These are phyloP conservation scores for Malus orientalis DNA, from an alignment of 306 rosid genomes.

Conservation along the genomic window DNA sequence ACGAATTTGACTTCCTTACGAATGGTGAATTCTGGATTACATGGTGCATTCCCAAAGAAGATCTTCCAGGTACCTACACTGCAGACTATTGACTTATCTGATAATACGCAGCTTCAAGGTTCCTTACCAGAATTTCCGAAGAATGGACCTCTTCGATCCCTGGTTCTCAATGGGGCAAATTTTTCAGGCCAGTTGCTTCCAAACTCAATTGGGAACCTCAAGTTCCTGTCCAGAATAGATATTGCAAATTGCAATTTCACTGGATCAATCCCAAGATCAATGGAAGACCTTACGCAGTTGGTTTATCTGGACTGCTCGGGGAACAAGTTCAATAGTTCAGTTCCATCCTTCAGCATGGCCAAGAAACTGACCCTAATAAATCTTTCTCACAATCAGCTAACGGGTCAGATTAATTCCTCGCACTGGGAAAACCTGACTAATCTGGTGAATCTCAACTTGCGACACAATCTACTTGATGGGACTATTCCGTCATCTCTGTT, in stretches of 20 bases:
- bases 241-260: constrained; percentile 7
- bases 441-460: constrained; percentile 17
- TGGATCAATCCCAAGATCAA: constrained; percentile 18
- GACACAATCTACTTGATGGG: constrained; percentile 20
- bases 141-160: background rate
- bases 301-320: background rate
- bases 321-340: constrained; percentile 23
- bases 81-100: background rate
- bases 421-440: constrained; percentile 14
- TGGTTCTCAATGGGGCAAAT: background rate
- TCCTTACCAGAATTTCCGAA: constrained; percentile 12
- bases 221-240: constrained; percentile 4
- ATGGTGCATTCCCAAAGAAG: constrained; percentile 15
- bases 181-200: constrained; percentile 18
- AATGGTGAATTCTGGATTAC: background rate
- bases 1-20: constrained; percentile 19
- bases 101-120: constrained; percentile 5
- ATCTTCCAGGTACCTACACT: constrained; percentile 6
- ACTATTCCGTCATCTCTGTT: constrained; percentile 15
- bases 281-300: constrained; percentile 8
- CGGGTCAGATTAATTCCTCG: constrained; percentile 9
- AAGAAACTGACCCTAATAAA: constrained; percentile 6
- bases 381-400: constrained; percentile 16
- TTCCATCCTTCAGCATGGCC: constrained; percentile 20
- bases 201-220: constrained; percentile 12